A percentile compares a stretch with the other conserved stretches of the same genome.
Conservation (phyloP, 768 basidiomycete genomes). For the Pleurotus salmoneostramineus region DNA sequence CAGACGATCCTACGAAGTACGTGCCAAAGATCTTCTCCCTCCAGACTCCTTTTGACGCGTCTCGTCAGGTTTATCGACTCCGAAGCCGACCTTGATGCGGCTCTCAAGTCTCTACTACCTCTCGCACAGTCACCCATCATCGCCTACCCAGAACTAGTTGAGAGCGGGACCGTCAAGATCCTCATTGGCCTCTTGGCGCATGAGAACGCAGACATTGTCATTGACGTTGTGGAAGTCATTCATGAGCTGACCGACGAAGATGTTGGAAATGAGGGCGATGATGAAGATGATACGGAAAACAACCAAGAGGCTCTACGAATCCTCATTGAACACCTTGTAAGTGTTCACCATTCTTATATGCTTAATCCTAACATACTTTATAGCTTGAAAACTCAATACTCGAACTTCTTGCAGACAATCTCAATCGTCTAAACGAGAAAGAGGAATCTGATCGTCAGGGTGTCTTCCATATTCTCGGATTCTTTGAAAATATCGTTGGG, state of each 20-base stretch:
- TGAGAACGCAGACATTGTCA: constrained; percentile 96
- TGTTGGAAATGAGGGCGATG: constrained; percentile 72
- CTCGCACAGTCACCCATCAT: constrained; percentile 79
- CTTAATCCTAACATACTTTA: constrained; percentile 6
- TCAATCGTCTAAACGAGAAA: constrained; percentile 80
- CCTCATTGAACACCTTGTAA: constrained; percentile 73
- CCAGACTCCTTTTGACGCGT: background rate
- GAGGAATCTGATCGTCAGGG: constrained; percentile 93
- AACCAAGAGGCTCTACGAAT: constrained; percentile 67
- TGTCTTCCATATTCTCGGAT: constrained; percentile 88
- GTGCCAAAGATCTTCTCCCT: background rate
- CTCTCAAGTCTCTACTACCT: constrained; percentile 85
- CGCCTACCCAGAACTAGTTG: constrained; percentile 88
- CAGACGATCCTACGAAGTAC: constrained; percentile 88
- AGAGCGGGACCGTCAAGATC: constrained; percentile 62
- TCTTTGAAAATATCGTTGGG: constrained; percentile 90
- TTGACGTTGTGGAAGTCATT: constrained; percentile 89
- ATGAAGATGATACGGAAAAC: constrained; percentile 58
- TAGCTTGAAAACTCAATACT: constrained; percentile 82
- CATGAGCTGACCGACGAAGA: constrained; percentile 97
- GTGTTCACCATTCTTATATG: constrained; percentile 20
- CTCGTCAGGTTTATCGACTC: constrained; percentile 91
- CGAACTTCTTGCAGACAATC: constrained; percentile 87
- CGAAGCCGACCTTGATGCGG: constrained; percentile 88
- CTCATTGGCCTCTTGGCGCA: constrained; percentile 88